phyloP scores from a whole-genome alignment of 2,329 filamentous ascomycete species.

The Sporothrix variecibatus region DNA sequence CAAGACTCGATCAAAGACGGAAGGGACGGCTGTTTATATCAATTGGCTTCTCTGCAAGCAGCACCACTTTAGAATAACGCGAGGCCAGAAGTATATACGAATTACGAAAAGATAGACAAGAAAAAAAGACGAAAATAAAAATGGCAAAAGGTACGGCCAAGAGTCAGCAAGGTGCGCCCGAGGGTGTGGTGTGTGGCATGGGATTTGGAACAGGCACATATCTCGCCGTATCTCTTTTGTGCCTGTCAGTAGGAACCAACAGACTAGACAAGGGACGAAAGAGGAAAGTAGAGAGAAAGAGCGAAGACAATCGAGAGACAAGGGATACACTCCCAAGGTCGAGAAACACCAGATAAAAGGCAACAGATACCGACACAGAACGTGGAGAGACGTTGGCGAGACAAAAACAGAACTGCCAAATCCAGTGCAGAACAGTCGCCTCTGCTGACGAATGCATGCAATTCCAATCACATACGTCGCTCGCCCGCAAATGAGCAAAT shows the following conservation, averaged over 20 bases:
- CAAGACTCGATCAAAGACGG: not conserved
- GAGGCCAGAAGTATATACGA: not conserved
- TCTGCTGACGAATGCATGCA: slow-evolving; percentile 9
- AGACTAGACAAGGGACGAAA: not conserved
- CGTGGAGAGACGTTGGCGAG: not conserved
- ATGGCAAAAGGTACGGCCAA: not conserved
- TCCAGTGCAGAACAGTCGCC: not conserved
- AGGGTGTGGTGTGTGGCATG: not conserved
- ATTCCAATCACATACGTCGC: slow-evolving; percentile 10
- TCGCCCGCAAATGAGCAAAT: slow-evolving; percentile 4
- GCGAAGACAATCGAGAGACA: not conserved
- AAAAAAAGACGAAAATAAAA: not conserved
- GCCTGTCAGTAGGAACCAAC: not conserved
- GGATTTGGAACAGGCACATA: slow-evolving; percentile 14
- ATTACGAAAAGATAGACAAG: not conserved
- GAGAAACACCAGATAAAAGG: not conserved
- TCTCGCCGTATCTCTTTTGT: not conserved
- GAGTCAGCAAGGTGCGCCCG: not conserved
- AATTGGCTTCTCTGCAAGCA: not conserved
- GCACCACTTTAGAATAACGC: not conserved
- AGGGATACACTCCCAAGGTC: not conserved
- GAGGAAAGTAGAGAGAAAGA: not conserved
- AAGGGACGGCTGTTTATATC: not conserved
- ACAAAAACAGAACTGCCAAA: not conserved
- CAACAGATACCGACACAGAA: not conserved